Percentiles rank a stretch among this genome's conserved stretches.
These are phyloP conservation scores for Tetrahymena elliotti DNA, from an alignment of 73 alveolate genomes.

Conservation along the genomic window DNA sequence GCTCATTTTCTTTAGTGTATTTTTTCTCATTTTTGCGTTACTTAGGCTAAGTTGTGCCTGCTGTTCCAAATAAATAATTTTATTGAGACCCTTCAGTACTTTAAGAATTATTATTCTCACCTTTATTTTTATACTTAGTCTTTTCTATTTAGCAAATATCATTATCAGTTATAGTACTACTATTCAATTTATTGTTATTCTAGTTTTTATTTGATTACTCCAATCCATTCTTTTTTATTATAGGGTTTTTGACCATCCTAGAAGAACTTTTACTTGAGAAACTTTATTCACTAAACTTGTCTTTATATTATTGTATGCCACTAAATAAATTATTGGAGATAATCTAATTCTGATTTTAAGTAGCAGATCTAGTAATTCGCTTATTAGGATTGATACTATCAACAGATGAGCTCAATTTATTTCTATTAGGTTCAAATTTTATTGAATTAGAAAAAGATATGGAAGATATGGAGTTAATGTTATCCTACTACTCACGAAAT, in stretches of 20 bases:
- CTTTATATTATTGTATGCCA: not conserved
- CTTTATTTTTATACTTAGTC: not conserved
- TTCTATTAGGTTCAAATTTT: not conserved
- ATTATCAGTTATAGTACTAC: not conserved
- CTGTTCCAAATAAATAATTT: not conserved
- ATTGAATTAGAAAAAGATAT: not conserved
- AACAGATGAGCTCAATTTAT: not conserved
- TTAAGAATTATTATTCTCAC: not conserved
- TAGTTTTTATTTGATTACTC: not conserved
- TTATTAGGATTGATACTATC: not conserved
- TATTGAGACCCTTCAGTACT: not conserved
- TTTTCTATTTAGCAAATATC: not conserved
- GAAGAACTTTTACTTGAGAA: not conserved
- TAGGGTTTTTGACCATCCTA: not conserved
- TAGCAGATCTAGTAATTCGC: not conserved
- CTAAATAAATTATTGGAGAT: not conserved
- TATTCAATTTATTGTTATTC: not conserved
- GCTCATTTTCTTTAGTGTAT: not conserved
- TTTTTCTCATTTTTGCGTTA: not conserved
- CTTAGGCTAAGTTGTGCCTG: not conserved
- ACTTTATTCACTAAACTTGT: not conserved
- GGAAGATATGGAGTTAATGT: not conserved
- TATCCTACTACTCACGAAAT: not conserved
- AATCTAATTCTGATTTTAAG: not conserved
- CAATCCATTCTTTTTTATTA: not conserved